phyloP scores from a whole-genome alignment of 2,329 filamentous ascomycete species.

The Mollisiaceae sp. region DNA sequence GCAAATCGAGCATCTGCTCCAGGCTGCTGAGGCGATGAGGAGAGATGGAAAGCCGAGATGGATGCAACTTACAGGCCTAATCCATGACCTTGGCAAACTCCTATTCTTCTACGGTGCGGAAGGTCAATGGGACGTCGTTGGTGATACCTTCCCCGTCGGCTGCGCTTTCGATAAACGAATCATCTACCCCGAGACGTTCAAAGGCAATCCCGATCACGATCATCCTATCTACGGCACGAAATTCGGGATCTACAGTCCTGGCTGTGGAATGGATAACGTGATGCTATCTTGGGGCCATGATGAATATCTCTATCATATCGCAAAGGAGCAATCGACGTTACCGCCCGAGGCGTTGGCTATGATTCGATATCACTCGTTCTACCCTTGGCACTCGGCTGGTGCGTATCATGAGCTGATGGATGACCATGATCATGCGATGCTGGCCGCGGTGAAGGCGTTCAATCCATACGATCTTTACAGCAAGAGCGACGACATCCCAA shows the following conservation, averaged over 20 bases:
- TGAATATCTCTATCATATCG: slow-evolving; percentile 85
- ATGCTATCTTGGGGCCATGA: slow-evolving; percentile 93
- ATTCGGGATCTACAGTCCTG: slow-evolving; percentile 78
- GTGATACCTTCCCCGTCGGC: slow-evolving; percentile 82
- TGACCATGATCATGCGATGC: slow-evolving; percentile 78
- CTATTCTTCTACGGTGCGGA: slow-evolving; percentile 81
- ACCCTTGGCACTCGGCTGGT: slow-evolving; percentile 85
- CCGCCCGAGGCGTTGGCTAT: slow-evolving; percentile 86
- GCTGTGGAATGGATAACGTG: slow-evolving; percentile 83
- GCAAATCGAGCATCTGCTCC: slow-evolving; percentile 89
- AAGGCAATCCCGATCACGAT: slow-evolving; percentile 72
- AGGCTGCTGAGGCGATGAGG: slow-evolving; percentile 87
- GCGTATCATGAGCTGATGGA: slow-evolving; percentile 86
- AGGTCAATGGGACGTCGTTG: slow-evolving; percentile 93
- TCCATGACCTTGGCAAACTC: slow-evolving; percentile 82
- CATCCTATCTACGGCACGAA: slow-evolving; percentile 77
- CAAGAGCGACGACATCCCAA: slow-evolving; percentile 84
- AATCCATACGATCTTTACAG: slow-evolving; percentile 93
- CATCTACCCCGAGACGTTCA: slow-evolving; percentile 82
- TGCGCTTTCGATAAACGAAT: slow-evolving; percentile 77
- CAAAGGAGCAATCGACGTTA: slow-evolving; percentile 80
- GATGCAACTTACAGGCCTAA: slow-evolving; percentile 80
- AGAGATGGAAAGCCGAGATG: slow-evolving; percentile 81
- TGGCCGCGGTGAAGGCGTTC: slow-evolving; percentile 82
- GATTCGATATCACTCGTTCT: slow-evolving; percentile 92